phyloP scores from a whole-genome alignment of 164 flowering plant genomes.

The Kingdonia uniflora region DNA sequence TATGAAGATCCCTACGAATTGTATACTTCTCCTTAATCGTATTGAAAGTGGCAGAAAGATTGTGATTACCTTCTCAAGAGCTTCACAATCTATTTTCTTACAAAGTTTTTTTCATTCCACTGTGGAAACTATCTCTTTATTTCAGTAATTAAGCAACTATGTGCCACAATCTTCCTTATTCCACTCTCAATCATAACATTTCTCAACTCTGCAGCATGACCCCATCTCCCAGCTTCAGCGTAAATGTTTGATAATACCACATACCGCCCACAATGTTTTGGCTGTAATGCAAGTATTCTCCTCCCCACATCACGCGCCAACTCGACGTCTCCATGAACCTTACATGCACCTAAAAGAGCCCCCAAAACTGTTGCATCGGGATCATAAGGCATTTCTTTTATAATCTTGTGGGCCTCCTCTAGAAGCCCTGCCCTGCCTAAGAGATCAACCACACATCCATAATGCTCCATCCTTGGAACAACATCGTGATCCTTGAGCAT shows the following conservation, averaged over 20 bases:
- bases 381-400: constrained; percentile 54
- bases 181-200: constrained; percentile 42
- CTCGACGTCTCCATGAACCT: constrained; percentile 48
- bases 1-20: too few species aligned
- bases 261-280: constrained; percentile 53
- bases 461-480: constrained; percentile 62
- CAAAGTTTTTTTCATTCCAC: too few species aligned
- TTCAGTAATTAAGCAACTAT: constrained; percentile 23
- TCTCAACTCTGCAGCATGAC: constrained; percentile 42
- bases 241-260: constrained; percentile 48
- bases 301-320: constrained; percentile 41
- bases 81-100: too few species aligned
- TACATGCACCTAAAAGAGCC: constrained; percentile 74
- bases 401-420: constrained; percentile 40
- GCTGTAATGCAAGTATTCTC: constrained; percentile 46
- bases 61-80: too few species aligned
- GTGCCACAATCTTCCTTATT: constrained; percentile 43
- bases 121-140: too few species aligned
- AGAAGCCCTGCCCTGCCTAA: constrained; percentile 69
- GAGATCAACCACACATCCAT: constrained; percentile 77
- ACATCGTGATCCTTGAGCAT: constrained; percentile 35
- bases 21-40: too few species aligned
- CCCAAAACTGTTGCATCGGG: constrained; percentile 72
- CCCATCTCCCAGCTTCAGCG: constrained; percentile 57
- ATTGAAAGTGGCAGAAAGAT: too few species aligned